Percentiles rank a stretch among this genome's conserved stretches.
Conservation (phyloP, 257 asterid genomes). For the Salvia splendens region DNA sequence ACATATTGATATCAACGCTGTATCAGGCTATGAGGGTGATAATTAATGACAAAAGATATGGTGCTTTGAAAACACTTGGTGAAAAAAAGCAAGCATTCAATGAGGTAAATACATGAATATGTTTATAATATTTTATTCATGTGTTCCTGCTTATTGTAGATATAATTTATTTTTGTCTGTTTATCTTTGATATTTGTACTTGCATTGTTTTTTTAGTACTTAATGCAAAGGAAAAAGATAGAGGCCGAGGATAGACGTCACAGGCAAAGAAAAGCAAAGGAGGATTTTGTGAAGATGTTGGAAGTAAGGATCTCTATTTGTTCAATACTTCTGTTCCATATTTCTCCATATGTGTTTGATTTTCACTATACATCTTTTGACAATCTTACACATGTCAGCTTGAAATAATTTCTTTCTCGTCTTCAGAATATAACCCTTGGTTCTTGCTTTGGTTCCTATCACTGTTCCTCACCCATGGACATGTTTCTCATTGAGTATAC, state of each 20-base stretch:
- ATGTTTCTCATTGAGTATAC: not conserved
- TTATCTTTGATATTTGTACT: conserved; percentile 22
- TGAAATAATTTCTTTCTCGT: conserved; percentile 19
- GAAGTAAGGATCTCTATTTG: conserved; percentile 64
- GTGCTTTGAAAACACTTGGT: conserved; percentile 94
- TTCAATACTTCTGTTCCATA: no score
- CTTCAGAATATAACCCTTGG: conserved; percentile 4
- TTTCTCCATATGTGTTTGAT: conserved; percentile 16
- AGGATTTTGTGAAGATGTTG: conserved; percentile 87
- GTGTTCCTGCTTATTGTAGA: conserved; percentile 21
- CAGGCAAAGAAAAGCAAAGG: conserved; percentile 93
- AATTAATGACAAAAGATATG: conserved; percentile 86
- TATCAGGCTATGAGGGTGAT: conserved; percentile 92
- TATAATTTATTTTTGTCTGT: conserved; percentile 15
- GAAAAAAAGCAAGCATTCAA: conserved; percentile 98
- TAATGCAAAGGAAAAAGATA: conserved; percentile 93
- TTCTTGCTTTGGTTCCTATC: conserved; percentile 19
- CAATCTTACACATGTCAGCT: conserved; percentile 12
- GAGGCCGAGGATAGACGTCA: conserved; percentile 97
- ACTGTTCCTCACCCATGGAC: conserved; percentile 17
- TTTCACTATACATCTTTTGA: conserved; percentile 19
- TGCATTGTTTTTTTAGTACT: conserved; percentile 55
- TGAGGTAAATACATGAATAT: conserved; percentile 58
- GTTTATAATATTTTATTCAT: conserved; percentile 1
- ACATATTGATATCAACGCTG: conserved; percentile 27